Evolutionary conservation across 345 rosid genomes (phyloP).

Genomic region (Syzygium aqueum): DNA sequence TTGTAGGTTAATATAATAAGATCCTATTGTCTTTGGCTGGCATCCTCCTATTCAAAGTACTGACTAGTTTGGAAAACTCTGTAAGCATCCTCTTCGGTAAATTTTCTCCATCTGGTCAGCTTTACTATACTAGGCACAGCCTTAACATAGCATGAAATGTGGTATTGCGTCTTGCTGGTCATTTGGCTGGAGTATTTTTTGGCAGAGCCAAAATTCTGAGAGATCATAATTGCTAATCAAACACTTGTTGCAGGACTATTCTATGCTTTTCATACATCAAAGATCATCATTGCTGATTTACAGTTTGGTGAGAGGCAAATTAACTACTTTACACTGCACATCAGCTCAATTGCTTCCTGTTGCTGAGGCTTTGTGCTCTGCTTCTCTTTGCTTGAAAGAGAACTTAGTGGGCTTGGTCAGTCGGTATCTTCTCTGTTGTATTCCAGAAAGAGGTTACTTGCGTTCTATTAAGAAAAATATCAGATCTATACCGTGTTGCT

Average conservation of each 20-base stretch:
- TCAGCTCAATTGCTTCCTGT: neutral
- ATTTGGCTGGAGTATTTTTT: slow-evolving; percentile 75
- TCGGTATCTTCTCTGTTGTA: neutral
- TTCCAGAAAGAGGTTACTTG: neutral
- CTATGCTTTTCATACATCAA: neutral
- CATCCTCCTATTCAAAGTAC: slow-evolving; percentile 71
- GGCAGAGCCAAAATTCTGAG: slow-evolving; percentile 81
- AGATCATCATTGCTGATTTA: neutral
- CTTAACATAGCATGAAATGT: neutral
- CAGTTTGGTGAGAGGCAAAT: neutral
- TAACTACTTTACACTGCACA: neutral
- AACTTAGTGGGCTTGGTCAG: neutral
- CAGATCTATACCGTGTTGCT: neutral
- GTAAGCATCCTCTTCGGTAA: slow-evolving; percentile 91
- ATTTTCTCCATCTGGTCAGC: neutral
- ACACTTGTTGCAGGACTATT: neutral
- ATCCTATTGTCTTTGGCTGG: slow-evolving; percentile 89
- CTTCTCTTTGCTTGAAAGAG: neutral
- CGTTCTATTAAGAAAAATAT: neutral
- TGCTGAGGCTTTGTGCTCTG: neutral
- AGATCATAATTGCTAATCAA: slow-evolving; percentile 24
- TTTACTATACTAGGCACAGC: neutral
- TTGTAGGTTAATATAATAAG: slow-evolving; percentile 94
- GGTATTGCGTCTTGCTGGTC: slow-evolving; percentile 31
- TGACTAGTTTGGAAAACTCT: slow-evolving; percentile 85